phyloP scores from a whole-genome alignment of 2,329 filamentous ascomycete genomes.

The Aureobasidium sp. region DNA sequence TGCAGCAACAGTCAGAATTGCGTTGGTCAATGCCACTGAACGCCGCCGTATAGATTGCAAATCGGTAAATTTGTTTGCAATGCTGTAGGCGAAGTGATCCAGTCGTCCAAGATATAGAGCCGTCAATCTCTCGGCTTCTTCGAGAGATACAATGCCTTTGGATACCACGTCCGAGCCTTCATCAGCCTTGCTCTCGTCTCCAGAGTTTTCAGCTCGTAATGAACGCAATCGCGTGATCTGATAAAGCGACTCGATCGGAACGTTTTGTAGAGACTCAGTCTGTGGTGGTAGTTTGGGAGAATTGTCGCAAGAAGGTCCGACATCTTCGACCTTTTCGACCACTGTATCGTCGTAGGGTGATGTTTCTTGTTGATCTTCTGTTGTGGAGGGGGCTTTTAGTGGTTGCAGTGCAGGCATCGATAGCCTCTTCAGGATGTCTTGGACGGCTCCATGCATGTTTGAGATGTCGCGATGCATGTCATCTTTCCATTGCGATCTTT shows the following conservation, averaged over 20 bases:
- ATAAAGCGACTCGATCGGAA: constrained; percentile 11
- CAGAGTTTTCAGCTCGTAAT: constrained; percentile 9
- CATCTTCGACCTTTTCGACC: constrained; percentile 20
- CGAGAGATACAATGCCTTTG: constrained; percentile 37
- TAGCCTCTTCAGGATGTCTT: constrained; percentile 34
- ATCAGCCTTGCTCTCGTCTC: constrained; percentile 28
- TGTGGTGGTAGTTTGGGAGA: constrained; percentile 25
- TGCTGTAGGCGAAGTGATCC: constrained; percentile 41
- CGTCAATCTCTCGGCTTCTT: constrained; percentile 36
- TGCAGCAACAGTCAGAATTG: constrained; percentile 50
- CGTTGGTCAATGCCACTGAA: constrained; percentile 48
- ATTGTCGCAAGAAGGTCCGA: constrained; percentile 26
- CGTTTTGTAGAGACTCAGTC: constrained; percentile 14
- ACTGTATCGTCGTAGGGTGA: constrained; percentile 13
- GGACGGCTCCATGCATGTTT: constrained; percentile 29
- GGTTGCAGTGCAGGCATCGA: constrained; percentile 31
- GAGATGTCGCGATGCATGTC: constrained; percentile 21
- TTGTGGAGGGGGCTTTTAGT: constrained; percentile 27
- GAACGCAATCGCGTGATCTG: constrained; percentile 12
- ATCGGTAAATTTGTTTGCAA: constrained; percentile 39
- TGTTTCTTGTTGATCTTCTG: constrained; percentile 4
- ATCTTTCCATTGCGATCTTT: constrained; percentile 28
- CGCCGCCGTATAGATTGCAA: constrained; percentile 42
- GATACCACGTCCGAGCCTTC: constrained; percentile 45
- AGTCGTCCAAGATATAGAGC: constrained; percentile 36